Evolutionary conservation across 345 rosid genomes (phyloP), one percentile per base, ranked within the genome.

Genomic region (Sapria himalayana): DNA sequence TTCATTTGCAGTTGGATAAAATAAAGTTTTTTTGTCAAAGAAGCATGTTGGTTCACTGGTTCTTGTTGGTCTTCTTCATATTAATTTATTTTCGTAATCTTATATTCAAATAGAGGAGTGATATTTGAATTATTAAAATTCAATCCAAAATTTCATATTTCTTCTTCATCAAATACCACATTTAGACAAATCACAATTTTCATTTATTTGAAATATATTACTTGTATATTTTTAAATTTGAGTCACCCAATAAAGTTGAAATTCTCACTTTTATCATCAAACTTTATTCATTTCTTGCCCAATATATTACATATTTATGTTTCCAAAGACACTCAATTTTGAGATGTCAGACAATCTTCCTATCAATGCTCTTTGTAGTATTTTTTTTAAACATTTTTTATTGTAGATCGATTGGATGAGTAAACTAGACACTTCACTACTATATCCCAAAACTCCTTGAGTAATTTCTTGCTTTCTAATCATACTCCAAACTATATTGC

Each of bases 401-500:
- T 47, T 14, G 18, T 33, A 36, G 22, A 19, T 47, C 31, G 21
- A 11, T 50, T 50, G 21, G 22, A 15, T 9, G 41, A 4, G 22
- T 29, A 7, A 14, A 41, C 19, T 2, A 9, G 12, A 15, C 32
- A 39, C 7, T 19, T 8, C 2, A 50, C 15, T 7, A 11, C 46
- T 9, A 29, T 40, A 14, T 12, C 15, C 46, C 19, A 50, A 40
- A 50, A 50, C 1, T 0, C 4, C 2, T 20, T 50, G 3, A 13
- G 31, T 12, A 50, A 4, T 9, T n/a, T 7, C 1, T 27, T 21
- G 1, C 11, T 25, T n/a, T 12, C 21, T 7, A 52, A 34, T n/a
- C 17, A 52, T 19, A 18, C 50, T 43, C 8, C 43, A 1, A 15
- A 20, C 39, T 39, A 50, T 50, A 7, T 50, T 22, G 9, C 29